phyloP scores from a whole-genome alignment of 805 yeast genomes.

The Metahyphopichia silvanorum region DNA sequence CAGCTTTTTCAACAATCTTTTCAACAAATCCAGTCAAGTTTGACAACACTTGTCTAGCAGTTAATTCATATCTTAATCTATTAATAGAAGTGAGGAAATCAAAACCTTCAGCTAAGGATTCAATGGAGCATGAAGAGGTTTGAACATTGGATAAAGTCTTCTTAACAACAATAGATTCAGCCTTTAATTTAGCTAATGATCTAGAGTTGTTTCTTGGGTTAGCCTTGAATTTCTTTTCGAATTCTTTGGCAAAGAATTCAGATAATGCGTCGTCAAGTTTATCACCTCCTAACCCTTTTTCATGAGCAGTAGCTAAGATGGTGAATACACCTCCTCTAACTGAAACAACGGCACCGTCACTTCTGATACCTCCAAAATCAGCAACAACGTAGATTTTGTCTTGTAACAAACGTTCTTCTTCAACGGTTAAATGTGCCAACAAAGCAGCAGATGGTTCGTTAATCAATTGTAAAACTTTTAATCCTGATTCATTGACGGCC shows the following conservation, averaged over 20 bases:
- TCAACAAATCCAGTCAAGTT: conserved; percentile 78
- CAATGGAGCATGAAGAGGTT: conserved; percentile 88
- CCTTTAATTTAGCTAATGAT: conserved; percentile 83
- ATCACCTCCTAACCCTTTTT: conserved; percentile 82
- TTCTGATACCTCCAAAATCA: conserved; percentile 92
- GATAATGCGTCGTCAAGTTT: conserved; percentile 75
- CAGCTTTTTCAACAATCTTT: conserved; percentile 74
- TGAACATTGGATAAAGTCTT: conserved; percentile 89
- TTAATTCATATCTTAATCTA: conserved; percentile 89
- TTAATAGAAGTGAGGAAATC: conserved; percentile 92
- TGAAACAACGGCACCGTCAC: conserved; percentile 92
- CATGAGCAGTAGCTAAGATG: conserved; percentile 79
- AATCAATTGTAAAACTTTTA: conserved; percentile 80
- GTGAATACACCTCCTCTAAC: conserved; percentile 94
- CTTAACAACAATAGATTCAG: conserved; percentile 80
- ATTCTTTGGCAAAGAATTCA: conserved; percentile 88
- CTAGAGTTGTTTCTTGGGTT: conserved; percentile 80
- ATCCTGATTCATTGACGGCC: conserved; percentile 67
- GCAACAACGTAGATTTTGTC: conserved; percentile 88
- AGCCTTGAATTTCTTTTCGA: conserved; percentile 79
- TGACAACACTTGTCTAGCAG: conserved; percentile 72
- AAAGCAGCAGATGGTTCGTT: conserved; percentile 92
- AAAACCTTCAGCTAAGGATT: conserved; percentile 88
- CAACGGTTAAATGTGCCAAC: conserved; percentile 65
- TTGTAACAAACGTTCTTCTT: conserved; percentile 45